Percentiles rank a stretch among this genome's conserved stretches.
Evolutionary conservation across 2,329 filamentous ascomycete genomes (phyloP).

Genomic region (Ascocoryne sarcoides): DNA sequence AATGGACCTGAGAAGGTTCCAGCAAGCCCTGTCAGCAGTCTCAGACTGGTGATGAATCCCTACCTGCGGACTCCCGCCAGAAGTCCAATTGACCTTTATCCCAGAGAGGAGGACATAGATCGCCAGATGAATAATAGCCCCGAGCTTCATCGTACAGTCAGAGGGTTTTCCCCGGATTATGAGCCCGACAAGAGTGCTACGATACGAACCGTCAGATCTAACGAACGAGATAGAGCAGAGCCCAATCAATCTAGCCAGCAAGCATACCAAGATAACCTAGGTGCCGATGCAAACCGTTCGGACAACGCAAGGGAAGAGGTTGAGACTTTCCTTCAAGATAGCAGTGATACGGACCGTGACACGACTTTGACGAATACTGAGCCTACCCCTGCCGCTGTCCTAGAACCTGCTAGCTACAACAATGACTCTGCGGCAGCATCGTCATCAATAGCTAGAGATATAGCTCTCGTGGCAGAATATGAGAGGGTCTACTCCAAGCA

Average conservation of each 20-base stretch:
- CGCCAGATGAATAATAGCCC: slow-evolving; percentile 18
- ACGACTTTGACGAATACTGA: slow-evolving; percentile 4
- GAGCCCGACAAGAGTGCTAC: slow-evolving; percentile 62
- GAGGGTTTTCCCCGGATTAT: slow-evolving; percentile 68
- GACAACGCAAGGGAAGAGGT: slow-evolving; percentile 27
- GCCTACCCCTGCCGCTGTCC: neutral
- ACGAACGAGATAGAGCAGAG: slow-evolving; percentile 28
- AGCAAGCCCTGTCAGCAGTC: slow-evolving; percentile 63
- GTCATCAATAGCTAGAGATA: slow-evolving; percentile 21
- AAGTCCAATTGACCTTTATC: slow-evolving; percentile 16
- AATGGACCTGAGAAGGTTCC: slow-evolving; percentile 20
- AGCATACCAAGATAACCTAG: slow-evolving; percentile 11
- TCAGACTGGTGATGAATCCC: slow-evolving; percentile 80
- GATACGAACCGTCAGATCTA: slow-evolving; percentile 54
- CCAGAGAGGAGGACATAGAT: slow-evolving; percentile 11
- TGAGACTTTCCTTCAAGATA: slow-evolving; percentile 43
- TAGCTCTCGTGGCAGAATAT: slow-evolving; percentile 23
- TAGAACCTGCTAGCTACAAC: neutral
- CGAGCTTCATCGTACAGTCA: slow-evolving; percentile 23
- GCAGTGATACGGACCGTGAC: slow-evolving; percentile 41
- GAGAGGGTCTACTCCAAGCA: slow-evolving; percentile 22
- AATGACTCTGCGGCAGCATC: slow-evolving; percentile 3
- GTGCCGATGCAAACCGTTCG: slow-evolving; percentile 5
- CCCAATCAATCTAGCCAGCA: slow-evolving; percentile 7
- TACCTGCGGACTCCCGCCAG: slow-evolving; percentile 44